These are phyloP conservation scores for Ogataea saltuana DNA, from an alignment of 805 yeast genomes.

Conservation along the genomic window DNA sequence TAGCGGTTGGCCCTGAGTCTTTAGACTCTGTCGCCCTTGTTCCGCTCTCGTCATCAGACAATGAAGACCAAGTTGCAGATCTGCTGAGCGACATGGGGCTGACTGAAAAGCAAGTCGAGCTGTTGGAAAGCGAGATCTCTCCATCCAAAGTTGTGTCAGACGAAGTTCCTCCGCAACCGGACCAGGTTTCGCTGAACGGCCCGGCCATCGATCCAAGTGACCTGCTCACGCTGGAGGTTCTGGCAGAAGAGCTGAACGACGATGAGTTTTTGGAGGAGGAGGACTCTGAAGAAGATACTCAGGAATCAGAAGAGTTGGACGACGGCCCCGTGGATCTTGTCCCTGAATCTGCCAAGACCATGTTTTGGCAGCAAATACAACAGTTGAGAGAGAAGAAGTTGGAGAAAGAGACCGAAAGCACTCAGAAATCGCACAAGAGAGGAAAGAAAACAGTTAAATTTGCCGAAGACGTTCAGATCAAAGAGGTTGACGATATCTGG, in stretches of 20 bases:
- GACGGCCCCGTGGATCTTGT: constrained; percentile 21
- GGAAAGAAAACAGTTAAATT: constrained; percentile 54
- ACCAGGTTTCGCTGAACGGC: neutral
- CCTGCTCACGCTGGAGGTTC: constrained; percentile 51
- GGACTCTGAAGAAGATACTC: constrained; percentile 17
- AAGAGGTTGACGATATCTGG: constrained; percentile 60
- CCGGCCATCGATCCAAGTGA: constrained; percentile 45
- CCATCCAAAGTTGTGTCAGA: too few relatives aligned
- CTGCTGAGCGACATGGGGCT: constrained; percentile 40
- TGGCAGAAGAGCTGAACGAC: constrained; percentile 35
- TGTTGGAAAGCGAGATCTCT: too few relatives aligned
- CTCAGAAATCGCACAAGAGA: neutral
- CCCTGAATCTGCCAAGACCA: constrained; percentile 35
- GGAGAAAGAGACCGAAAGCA: constrained; percentile 1
- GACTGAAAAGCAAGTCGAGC: too few relatives aligned
- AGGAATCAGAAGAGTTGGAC: too few relatives aligned
- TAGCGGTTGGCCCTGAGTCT: neutral
- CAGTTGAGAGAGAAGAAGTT: constrained; percentile 30
- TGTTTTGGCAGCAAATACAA: constrained; percentile 44
- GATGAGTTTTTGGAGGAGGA: constrained; percentile 34
- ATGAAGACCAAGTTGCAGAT: constrained; percentile 34
- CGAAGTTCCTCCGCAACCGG: neutral
- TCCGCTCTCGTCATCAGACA: constrained; percentile 8
- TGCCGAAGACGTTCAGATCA: constrained; percentile 53
- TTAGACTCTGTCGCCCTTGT: neutral